Base-by-base conservation (phyloP, 208 protist species). In the Trypanosoma rangeli region DNA sequence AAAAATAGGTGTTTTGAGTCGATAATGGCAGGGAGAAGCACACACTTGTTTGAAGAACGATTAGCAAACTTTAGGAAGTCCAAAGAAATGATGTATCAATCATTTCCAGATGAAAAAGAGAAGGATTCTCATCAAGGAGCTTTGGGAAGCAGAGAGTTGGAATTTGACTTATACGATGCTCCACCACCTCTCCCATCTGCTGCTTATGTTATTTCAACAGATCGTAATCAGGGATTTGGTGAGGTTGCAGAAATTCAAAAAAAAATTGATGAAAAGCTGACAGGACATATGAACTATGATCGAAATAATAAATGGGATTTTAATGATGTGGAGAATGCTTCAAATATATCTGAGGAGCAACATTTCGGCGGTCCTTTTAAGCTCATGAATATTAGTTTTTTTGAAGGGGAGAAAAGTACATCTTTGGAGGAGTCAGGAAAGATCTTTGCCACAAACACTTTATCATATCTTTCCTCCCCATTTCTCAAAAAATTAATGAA, bases 311-410 rank as follows among this genome's bases (percentile, higher is more conserved):
- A 67, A 71, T 48, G 66, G 22, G 29, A 31, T 9, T 24, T 62
- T 1, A 42, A 42, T 10, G 7, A 15, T 26, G 52, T 26, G 33
- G 56, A 46, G 24, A 13, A 10, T 16, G 56, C 24, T 46, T 61
- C 56, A 46, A 33, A 64, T 49, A 4, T 16, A 52, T 24, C 18
- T 33, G 48, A 56, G 12, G 62, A 56, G 26, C 20, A 54, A 29
- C 5, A 7, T 28, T 56, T 67, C 44, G 29, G 56, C 5, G 39
- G 26, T 48, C 48, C 56, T 26, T 22, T 7, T 58, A 13, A 5
- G 20, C 62, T 67, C 1, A 48, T 57, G 46, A 67, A 67, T 55
- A 48, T 67, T 13, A 67, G 62, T 67, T 67, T 56, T 67, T 22
- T 29, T 56, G 26, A 0, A 26, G n/a, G 3, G 20, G 62, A 35